These are phyloP conservation scores for Penicillium egyptiacum DNA, from an alignment of 495 filamentous ascomycete genomes.

Conservation along the genomic window DNA sequence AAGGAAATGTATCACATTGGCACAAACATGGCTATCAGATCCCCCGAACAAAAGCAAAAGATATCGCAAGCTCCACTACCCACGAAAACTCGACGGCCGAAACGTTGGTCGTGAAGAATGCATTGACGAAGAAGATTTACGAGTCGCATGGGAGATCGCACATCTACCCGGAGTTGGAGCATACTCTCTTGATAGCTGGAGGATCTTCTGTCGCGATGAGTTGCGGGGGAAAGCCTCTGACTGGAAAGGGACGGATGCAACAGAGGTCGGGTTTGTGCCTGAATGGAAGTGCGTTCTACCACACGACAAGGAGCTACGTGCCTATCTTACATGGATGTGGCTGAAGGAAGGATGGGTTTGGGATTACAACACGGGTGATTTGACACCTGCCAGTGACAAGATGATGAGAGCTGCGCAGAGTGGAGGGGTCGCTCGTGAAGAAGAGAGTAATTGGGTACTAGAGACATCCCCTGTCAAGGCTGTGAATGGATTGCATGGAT, in stretches of 20 bases:
- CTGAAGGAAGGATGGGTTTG: constrained; percentile 79
- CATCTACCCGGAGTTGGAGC: constrained; percentile 79
- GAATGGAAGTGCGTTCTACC: constrained; percentile 92
- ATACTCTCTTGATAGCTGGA: constrained; percentile 89
- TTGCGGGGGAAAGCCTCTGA: constrained; percentile 61
- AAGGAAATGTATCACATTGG: constrained; percentile 62
- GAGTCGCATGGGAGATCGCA: constrained; percentile 77
- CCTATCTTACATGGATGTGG: constrained; percentile 90
- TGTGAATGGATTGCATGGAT: constrained; percentile 30
- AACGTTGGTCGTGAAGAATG: constrained; percentile 54
- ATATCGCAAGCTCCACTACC: constrained; percentile 71
- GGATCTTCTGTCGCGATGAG: constrained; percentile 87
- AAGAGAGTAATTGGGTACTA: constrained; percentile 50
- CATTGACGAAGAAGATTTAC: constrained; percentile 41
- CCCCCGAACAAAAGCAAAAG: constrained; percentile 60
- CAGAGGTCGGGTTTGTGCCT: constrained; percentile 33
- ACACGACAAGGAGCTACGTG: constrained; percentile 82
- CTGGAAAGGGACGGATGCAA: constrained; percentile 55
- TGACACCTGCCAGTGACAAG: constrained; percentile 53
- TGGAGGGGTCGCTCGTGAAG: constrained; percentile 63
- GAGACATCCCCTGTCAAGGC: constrained; percentile 40
- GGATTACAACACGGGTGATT: constrained; percentile 70
- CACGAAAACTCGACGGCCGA: constrained; percentile 51
- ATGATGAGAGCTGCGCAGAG: constrained; percentile 57
- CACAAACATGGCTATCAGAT: constrained; percentile 64